Evolutionary conservation across 2,329 filamentous ascomycete species (phyloP), one percentile per base, ranked within the genome.

Genomic region (Aspergillus bombycis): DNA sequence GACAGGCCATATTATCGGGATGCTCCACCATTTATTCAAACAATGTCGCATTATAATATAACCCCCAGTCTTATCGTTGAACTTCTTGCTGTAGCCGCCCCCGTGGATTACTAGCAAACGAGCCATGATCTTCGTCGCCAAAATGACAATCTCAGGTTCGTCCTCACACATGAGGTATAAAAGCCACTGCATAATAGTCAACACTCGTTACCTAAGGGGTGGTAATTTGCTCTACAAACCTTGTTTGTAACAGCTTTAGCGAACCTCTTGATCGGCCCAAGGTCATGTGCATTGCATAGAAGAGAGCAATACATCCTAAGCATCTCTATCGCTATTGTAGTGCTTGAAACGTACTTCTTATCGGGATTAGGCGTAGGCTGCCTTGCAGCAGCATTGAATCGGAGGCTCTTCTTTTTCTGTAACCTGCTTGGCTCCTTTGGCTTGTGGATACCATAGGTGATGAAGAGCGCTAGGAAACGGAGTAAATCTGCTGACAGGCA

Each of bases 181-280:
- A 16, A 97, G 85, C 94, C 94, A 97, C 90, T 94, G 68, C 52
- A 62, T 21, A 61, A 65, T 69, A 21, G 48, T 69, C 23, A 64
- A 52, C 36, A 32, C 45, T 28, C 10, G 19, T 12, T 9, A 59
- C 41, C 7, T 11, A 8, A 19, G 28, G 11, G 32, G 10, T 26
- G 26, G 19, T 16, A 26, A 26, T 21, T 52, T 19, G 26, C 26
- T 41, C 26, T 4, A 77, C 82, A 73, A 81, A 93, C 91, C 85
- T 97, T 97, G 70, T 96, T 97, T 26, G 94, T 97, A 10, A 99
- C 94, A 1, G 94, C 96, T 73, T 91, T 91, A 6, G 93, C 92
- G 81, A 99, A 98, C 71, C 93, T 95, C 73, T 89, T 88, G 61
- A 97, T 91, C 65, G 90, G 88, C 16, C 82, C 82, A 11, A 85